Evolutionary conservation across 2,329 filamentous ascomycete species (phyloP).

Genomic region (Ascochyta pisi): DNA sequence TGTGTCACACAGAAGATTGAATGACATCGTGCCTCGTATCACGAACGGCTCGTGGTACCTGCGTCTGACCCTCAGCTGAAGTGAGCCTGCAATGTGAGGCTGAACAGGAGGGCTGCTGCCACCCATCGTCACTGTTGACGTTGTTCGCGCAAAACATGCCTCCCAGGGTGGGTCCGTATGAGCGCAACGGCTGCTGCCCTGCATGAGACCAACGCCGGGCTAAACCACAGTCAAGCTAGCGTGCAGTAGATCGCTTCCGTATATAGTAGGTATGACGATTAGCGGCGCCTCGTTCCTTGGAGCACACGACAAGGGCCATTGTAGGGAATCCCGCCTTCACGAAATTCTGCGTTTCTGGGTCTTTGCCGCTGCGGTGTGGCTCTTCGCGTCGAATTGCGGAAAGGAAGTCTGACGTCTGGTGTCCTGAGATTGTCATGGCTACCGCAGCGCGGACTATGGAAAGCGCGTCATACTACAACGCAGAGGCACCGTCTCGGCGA

Average conservation of each 20-base stretch:
- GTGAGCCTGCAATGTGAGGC: conserved; percentile 16
- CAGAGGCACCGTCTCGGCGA: neutral
- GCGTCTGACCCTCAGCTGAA: conserved; percentile 17
- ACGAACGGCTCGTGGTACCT: conserved; percentile 22
- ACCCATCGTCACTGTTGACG: conserved; percentile 32
- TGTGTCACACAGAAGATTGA: neutral
- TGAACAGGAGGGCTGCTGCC: conserved; percentile 15
- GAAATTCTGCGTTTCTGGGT: conserved; percentile 24
- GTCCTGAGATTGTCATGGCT: neutral
- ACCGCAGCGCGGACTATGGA: neutral
- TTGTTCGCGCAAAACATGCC: conserved; percentile 20
- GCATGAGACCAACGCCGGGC: conserved; percentile 18
- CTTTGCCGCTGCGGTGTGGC: conserved; percentile 7
- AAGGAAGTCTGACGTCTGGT: conserved; percentile 10
- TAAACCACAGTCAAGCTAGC: neutral
- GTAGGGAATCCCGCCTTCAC: neutral
- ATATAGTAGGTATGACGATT: conserved; percentile 25
- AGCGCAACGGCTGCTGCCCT: conserved; percentile 30
- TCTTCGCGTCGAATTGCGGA: conserved; percentile 5
- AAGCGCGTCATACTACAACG: conserved; percentile 4
- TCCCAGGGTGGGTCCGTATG: conserved; percentile 15
- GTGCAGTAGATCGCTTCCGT: conserved; percentile 9
- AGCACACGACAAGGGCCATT: conserved; percentile 18
- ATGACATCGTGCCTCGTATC: conserved; percentile 15
- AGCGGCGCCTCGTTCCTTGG: conserved; percentile 1